These are phyloP conservation scores for Scutellaria barbata DNA, from an alignment of 257 asterid genomes.

Conservation along the genomic window DNA sequence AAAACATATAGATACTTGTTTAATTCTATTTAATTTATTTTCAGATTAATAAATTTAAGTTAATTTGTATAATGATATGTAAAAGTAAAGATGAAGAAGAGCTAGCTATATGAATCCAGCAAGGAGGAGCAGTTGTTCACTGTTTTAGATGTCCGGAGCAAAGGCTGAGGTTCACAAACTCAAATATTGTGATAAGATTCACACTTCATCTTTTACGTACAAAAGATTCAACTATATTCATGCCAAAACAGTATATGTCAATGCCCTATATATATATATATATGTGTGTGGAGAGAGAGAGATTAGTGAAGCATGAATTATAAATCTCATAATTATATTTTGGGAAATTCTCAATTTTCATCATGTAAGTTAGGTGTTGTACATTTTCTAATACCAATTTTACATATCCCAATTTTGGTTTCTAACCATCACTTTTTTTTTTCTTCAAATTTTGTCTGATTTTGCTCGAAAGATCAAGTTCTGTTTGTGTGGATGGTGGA, in stretches of 20 bases:
- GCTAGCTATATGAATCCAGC: slow-evolving; percentile 46
- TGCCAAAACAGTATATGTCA: slow-evolving; percentile 24
- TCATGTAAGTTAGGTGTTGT: too few species aligned
- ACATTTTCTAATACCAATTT: too few species aligned
- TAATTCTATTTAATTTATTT: too few species aligned
- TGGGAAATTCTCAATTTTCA: too few species aligned
- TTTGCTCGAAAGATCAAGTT: too few species aligned
- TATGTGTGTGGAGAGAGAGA: background rate
- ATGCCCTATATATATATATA: slow-evolving; percentile 1
- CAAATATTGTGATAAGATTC: slow-evolving; percentile 39
- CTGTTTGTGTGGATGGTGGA: too few species aligned
- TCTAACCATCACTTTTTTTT: too few species aligned
- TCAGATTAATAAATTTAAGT: background rate
- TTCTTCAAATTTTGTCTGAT: too few species aligned
- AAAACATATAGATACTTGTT: too few species aligned
- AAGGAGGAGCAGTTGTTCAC: slow-evolving; percentile 42
- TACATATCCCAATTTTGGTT: too few species aligned
- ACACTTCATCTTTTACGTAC: slow-evolving; percentile 36
- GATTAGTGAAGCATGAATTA: too few species aligned
- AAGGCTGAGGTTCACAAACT: slow-evolving; percentile 41
- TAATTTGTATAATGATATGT: background rate
- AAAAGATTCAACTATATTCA: slow-evolving; percentile 26
- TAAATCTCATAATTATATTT: too few species aligned
- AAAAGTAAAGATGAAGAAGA: slow-evolving; percentile 13
- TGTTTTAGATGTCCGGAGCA: slow-evolving; percentile 38